Evolutionary conservation across 2,329 filamentous ascomycete genomes (phyloP).

Genomic region (Fusarium devonianum): DNA sequence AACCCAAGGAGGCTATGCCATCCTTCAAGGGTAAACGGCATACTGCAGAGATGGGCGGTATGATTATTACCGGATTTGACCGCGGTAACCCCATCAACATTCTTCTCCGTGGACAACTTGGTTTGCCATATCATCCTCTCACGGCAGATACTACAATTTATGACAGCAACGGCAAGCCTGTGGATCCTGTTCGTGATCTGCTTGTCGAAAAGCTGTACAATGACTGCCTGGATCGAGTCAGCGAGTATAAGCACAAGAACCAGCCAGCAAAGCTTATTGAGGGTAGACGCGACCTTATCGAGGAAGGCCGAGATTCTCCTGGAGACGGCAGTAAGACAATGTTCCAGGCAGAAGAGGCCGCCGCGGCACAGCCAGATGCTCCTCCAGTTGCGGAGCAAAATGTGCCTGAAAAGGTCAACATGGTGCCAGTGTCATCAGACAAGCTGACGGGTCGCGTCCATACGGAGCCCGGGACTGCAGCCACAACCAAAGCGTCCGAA

Average conservation of each 20-base stretch:
- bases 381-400: slow-evolving; percentile 62
- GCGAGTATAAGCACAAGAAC: slow-evolving; percentile 84
- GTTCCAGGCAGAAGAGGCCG: slow-evolving; percentile 72
- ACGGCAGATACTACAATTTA: slow-evolving; percentile 86
- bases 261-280: slow-evolving; percentile 75
- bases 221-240: slow-evolving; percentile 89
- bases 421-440: slow-evolving; percentile 70
- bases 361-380: slow-evolving; percentile 65
- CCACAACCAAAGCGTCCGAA: slow-evolving; percentile 75
- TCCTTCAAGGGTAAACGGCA: slow-evolving; percentile 66
- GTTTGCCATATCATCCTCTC: slow-evolving; percentile 83
- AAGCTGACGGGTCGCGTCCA: slow-evolving; percentile 76
- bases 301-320: slow-evolving; percentile 80
- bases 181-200: slow-evolving; percentile 79
- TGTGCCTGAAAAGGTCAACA: slow-evolving; percentile 59
- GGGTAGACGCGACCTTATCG: slow-evolving; percentile 82
- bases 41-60: slow-evolving; percentile 96
- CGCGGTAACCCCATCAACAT: slow-evolving; percentile 93
- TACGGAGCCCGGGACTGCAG: slow-evolving; percentile 72
- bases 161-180: slow-evolving; percentile 79
- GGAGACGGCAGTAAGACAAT: slow-evolving; percentile 76
- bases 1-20: slow-evolving; percentile 58
- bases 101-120: slow-evolving; percentile 88
- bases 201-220: slow-evolving; percentile 94
- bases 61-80: slow-evolving; percentile 98